These are phyloP conservation scores for Globisporangium nunn DNA, from an alignment of 352 stramenopile species.

Conservation along the genomic window DNA sequence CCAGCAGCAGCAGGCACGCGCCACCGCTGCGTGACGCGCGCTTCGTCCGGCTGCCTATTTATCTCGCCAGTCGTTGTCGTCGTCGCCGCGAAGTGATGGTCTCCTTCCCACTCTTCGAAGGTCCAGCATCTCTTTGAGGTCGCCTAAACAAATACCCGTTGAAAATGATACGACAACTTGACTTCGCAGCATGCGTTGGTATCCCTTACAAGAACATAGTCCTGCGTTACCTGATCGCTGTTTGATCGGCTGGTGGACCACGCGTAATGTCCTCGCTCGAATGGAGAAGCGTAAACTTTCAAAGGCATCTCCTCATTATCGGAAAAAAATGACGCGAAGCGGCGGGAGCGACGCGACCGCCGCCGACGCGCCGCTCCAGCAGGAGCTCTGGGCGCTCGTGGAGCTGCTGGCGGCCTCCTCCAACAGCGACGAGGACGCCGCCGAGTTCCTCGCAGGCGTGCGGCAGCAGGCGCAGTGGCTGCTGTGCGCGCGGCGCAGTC, in stretches of 20 bases:
- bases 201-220: too few species aligned
- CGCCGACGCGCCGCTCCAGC: slow-evolving; percentile 11
- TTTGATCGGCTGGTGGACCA: too few species aligned
- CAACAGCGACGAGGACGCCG: neutral
- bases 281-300: too few species aligned
- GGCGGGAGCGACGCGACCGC: neutral
- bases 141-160: too few species aligned
- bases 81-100: neutral
- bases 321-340: slow-evolving; percentile 8
- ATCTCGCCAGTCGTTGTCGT: neutral
- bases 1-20: slow-evolving; percentile 8
- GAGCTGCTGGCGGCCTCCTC: slow-evolving; percentile 16
- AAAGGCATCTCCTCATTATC: too few species aligned
- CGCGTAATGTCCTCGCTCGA: too few species aligned
- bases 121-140: too few species aligned
- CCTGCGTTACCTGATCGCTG: too few species aligned
- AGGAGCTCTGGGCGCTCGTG: slow-evolving; percentile 50
- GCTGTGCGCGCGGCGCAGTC: slow-evolving; percentile 15
- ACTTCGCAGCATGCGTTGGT: too few species aligned
- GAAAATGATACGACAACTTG: too few species aligned
- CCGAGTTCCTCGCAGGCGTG: slow-evolving; percentile 18
- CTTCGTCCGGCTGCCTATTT: neutral
- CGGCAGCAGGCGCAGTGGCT: slow-evolving; percentile 25
- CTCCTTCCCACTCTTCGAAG: too few species aligned
- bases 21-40: neutral